Evolutionary conservation across 164 flowering plant species (phyloP).

Genomic region (Annona cherimola): DNA sequence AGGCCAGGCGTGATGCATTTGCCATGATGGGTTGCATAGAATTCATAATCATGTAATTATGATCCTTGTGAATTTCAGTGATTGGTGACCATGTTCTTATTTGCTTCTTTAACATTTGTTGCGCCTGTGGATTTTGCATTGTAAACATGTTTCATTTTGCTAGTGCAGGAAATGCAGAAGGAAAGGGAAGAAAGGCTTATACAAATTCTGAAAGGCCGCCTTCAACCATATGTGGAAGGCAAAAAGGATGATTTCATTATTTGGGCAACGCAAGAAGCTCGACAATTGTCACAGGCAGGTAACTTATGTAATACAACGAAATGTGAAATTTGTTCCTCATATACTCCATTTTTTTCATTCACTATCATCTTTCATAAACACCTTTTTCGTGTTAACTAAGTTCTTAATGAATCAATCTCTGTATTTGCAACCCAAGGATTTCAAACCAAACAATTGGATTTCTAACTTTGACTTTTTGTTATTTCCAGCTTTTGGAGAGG

Average conservation of each 20-base stretch:
- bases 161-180: conserved; percentile 52
- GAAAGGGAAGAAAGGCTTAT: conserved; percentile 74
- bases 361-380: not conserved
- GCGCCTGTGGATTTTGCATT: not conserved
- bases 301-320: conserved; percentile 1
- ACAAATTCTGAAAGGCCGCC: conserved; percentile 47
- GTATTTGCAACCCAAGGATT: too few relatives aligned
- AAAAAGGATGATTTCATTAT: conserved; percentile 58
- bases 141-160: not conserved
- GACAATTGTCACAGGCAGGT: conserved; percentile 79
- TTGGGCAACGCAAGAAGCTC: conserved; percentile 73
- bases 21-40: not conserved
- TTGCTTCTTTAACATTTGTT: not conserved
- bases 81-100: not conserved
- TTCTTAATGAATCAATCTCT: not conserved
- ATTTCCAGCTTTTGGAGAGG: conserved; percentile 85
- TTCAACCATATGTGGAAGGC: conserved; percentile 70
- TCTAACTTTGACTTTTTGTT: conserved; percentile 9
- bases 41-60: not conserved
- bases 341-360: not conserved
- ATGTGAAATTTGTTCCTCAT: not conserved
- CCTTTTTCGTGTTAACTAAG: not conserved
- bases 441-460: not conserved
- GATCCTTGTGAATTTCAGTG: not conserved
- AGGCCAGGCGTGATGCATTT: too few relatives aligned